These are phyloP conservation scores for Russula sp. DNA, from an alignment of 768 basidiomycete species.

Conservation along the genomic window DNA sequence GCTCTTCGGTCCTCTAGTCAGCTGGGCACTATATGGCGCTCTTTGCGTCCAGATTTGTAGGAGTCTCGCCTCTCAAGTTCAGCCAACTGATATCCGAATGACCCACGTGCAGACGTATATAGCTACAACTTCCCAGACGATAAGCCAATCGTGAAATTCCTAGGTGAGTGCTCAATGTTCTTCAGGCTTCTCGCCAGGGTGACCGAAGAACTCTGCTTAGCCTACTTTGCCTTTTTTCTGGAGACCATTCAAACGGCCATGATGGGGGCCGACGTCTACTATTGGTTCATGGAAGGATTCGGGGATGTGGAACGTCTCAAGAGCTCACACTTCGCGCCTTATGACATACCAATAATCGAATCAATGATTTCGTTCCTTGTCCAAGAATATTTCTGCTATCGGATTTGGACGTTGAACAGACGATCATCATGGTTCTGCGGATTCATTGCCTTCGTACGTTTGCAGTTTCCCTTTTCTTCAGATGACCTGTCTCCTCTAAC, in stretches of 20 bases:
- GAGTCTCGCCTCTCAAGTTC: background rate
- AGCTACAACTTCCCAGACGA: conserved; percentile 16
- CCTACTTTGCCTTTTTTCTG: conserved; percentile 24
- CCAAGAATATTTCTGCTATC: conserved; percentile 30
- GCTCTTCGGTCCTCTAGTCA: conserved; percentile 20
- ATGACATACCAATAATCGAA: conserved; percentile 27
- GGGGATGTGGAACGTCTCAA: conserved; percentile 26
- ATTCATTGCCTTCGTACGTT: conserved; percentile 3
- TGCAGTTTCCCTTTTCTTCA: background rate
- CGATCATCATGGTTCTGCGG: conserved; percentile 2
- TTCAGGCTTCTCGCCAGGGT: background rate
- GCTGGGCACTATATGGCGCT: conserved; percentile 26
- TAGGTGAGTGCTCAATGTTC: background rate
- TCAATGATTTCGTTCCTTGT: conserved; percentile 25
- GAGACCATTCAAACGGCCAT: conserved; percentile 26
- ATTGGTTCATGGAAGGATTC: conserved; percentile 27
- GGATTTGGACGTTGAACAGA: conserved; percentile 26
- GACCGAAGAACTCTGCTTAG: conserved; percentile 10
- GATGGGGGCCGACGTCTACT: conserved; percentile 25
- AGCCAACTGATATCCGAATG: background rate
- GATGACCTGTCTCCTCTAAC: background rate
- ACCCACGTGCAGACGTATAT: conserved; percentile 9
- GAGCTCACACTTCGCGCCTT: conserved; percentile 22
- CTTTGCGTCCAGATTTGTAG: conserved; percentile 28
- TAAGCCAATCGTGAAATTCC: background rate